Base-by-base conservation (phyloP, 345 rosid species). In the Arabis hirsuta region DNA sequence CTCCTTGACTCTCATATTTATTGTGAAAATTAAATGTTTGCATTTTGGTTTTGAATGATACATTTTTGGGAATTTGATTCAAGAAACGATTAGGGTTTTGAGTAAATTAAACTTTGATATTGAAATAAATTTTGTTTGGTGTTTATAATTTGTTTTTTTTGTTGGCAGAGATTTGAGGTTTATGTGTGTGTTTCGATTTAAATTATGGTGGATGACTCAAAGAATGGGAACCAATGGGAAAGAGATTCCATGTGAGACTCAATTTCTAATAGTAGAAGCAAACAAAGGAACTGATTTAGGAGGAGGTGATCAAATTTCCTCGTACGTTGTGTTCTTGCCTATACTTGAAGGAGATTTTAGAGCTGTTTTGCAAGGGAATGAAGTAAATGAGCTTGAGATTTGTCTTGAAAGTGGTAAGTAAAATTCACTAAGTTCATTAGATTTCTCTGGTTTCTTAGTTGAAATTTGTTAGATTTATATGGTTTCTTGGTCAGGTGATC, bases 151-250 rank as follows among this genome's bases (percentile, higher is more conserved):
- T 2, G 4, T 0, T 45, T 24, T 24, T 34, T 32, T 31, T 31
- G 3, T 39, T 51, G 62, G 61, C 87, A 81, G 89, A 82, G 62
- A 71, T 39, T 78, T 50, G 78, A 76, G 73, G 83, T 84, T 86
- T 70, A 29, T 85, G 79, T 69, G 76, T 71, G 87, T 85, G 16
- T 89, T 82, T 58, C 82, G 88, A 50, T 34, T 57, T 63, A 87
- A 85, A 62, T 68, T 88, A 66, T 85, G 91, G 96, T 89, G 91
- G 88, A 87, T 87, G 96, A 84, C 81, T 26, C 96, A 89, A 3
- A 71, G 84, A 2, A 78, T 81, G 12, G 91, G 90, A 43, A 72
- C 63, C 73, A 80, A 80, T 2, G 87, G 82, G 0, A 55, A 77
- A 12, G 86, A 86, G 59, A 71, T 87, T 31, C 88, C 88, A 1